These are phyloP conservation scores for Poronia punctata DNA, from an alignment of 495 filamentous ascomycete genomes.

Conservation along the genomic window DNA sequence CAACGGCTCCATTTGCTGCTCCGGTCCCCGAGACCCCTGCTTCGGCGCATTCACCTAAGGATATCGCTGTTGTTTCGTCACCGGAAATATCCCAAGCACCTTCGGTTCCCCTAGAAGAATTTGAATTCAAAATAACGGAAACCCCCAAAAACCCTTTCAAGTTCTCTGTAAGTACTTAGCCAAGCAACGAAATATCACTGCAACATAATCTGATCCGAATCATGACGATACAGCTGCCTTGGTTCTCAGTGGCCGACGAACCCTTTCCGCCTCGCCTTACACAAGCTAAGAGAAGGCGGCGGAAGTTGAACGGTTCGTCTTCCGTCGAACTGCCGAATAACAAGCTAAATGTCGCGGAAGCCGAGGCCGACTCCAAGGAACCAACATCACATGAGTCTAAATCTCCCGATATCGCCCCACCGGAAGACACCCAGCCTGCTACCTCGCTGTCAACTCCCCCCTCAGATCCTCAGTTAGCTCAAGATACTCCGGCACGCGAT, in stretches of 20 bases:
- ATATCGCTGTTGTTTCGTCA: constrained; percentile 30
- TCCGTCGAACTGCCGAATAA: constrained; percentile 27
- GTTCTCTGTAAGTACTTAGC: constrained; percentile 52
- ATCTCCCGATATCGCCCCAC: constrained; percentile 21
- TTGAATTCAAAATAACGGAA: too few relatives aligned
- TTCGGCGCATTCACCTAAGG: constrained; percentile 40
- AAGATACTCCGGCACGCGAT: constrained; percentile 35
- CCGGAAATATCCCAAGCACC: constrained; percentile 23
- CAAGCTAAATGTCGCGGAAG: constrained; percentile 22
- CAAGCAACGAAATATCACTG: not conserved
- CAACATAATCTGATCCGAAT: constrained; percentile 14
- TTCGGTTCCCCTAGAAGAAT: constrained; percentile 9
- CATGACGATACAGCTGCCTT: constrained; percentile 63
- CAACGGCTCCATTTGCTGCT: too few relatives aligned
- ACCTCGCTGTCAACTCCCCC: constrained; percentile 60
- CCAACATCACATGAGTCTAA: constrained; percentile 9
- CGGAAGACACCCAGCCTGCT: constrained; percentile 22
- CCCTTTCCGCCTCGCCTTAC: constrained; percentile 53
- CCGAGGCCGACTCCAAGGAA: constrained; percentile 8
- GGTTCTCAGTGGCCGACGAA: constrained; percentile 65
- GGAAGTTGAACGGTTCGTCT: constrained; percentile 21
- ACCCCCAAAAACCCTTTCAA: too few relatives aligned
- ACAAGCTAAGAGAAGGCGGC: constrained; percentile 30
- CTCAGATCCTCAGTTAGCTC: constrained; percentile 60
- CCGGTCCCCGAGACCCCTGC: constrained; percentile 31